phyloP scores from a whole-genome alignment of 2,329 filamentous ascomycete species.

The Calycina herbarum region DNA sequence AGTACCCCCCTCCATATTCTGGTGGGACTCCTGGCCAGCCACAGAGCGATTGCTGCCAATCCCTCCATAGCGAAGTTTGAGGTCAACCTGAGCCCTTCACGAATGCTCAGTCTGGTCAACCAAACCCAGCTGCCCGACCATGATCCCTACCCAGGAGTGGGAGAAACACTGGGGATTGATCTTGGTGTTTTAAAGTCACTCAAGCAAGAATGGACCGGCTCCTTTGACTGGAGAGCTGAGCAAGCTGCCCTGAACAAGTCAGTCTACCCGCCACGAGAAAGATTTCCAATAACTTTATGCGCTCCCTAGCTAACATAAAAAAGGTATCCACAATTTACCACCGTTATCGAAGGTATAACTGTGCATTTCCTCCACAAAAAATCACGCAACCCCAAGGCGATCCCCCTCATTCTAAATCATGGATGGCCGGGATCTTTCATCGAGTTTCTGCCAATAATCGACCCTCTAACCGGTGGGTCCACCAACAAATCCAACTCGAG shows the following conservation, averaged over 20 bases:
- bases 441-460: constrained; percentile 18
- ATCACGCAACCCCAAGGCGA: constrained; percentile 10
- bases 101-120: not conserved
- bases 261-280: not conserved
- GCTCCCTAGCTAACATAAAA: not conserved
- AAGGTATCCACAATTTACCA: constrained; percentile 25
- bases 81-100: not conserved
- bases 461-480: constrained; percentile 11
- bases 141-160: not conserved
- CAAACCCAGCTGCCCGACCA: not conserved
- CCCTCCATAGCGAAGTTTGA: not conserved
- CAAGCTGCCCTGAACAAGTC: not conserved
- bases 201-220: not conserved
- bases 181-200: not conserved
- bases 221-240: not conserved
- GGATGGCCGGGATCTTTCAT: constrained; percentile 18
- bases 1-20: not conserved
- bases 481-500: constrained; percentile 8
- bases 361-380: constrained; percentile 23
- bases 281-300: not conserved
- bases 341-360: constrained; percentile 40
- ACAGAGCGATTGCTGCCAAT: not conserved
- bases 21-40: not conserved
- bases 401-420: constrained; percentile 22
- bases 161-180: not conserved